Evolutionary conservation across 345 rosid genomes (phyloP).

Genomic region (Brassica cretica): DNA sequence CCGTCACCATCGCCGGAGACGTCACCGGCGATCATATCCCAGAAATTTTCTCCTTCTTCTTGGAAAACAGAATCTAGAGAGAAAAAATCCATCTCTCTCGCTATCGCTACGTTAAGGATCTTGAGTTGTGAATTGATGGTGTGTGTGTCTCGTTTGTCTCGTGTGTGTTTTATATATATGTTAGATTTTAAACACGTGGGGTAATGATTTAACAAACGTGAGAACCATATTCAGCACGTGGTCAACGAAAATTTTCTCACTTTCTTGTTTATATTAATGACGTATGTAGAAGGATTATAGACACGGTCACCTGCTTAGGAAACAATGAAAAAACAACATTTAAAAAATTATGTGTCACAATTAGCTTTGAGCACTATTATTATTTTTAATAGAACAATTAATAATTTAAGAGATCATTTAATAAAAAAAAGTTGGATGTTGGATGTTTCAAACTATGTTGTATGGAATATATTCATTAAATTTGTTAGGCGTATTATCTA

Average conservation of each 20-base stretch:
- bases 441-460: neutral
- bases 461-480: neutral
- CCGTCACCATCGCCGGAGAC: constrained; percentile 4
- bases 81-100: constrained; percentile 28
- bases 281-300: constrained; percentile 1
- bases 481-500: neutral
- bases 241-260: constrained; percentile 4
- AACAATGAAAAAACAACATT: neutral
- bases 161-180: constrained; percentile 13
- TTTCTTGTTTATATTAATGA: constrained; percentile 6
- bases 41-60: constrained; percentile 33
- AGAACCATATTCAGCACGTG: constrained; percentile 14
- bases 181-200: constrained; percentile 25
- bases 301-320: constrained; percentile 7
- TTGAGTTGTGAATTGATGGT: constrained; percentile 6
- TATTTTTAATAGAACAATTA: neutral
- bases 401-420: neutral
- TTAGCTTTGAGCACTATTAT: neutral
- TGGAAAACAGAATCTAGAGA: constrained; percentile 23
- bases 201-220: constrained; percentile 9
- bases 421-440: no score
- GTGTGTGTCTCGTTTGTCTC: constrained; percentile 7
- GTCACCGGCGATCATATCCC: constrained; percentile 33
- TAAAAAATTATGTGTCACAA: neutral
- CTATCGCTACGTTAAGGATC: neutral